Base-by-base conservation (phyloP, 2,329 filamentous ascomycete species). In the Phoma sp. region DNA sequence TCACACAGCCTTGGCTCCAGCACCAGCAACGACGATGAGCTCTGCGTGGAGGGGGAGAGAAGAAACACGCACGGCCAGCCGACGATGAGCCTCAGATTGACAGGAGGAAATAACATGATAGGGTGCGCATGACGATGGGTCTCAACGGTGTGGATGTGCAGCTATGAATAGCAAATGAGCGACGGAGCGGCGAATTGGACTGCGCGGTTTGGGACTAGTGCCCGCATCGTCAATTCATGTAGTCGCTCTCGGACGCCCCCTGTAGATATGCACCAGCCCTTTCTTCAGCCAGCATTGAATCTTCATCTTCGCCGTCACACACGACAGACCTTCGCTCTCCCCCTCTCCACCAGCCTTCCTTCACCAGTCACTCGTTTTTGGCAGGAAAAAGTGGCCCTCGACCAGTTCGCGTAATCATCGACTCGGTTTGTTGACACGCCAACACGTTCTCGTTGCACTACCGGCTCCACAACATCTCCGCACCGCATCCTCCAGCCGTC, bases 281-380 rank as follows among this genome's bases (percentile, higher is more conserved):
- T 51, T 50, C 46, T 47, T 31, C 54, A 48, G 37, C 46, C 48
- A 38, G 25, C 43, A 29, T 37, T 39, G 47, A 38, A 39, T 31
- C 44, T 35, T 52, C 44, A 19, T 21, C 29, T 6, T 21, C 36
- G 12, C 36, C 36, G 6, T 38, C 43, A 22, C 41, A 15, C 35
- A 44, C 44, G 17, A 25, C 29, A 27, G 31, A 40, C 44, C 36
- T 29, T 48, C 39, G 39, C 17, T 48, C 39, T 22, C 37, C 43
- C 13, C 15, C 33, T 27, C 39, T 46, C 58, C 59, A 15, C 29
- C 48, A 22, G 41, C 57, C 50, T 58, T 57, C 52, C 65, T 70
- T 68, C 62, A 65, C 69, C 70, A 73, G 72, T 74, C 72, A 60
- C 70, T 75, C 72, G 70, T 71, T 74, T 69, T 62, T 62, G 55